Base-by-base conservation (phyloP, 2,329 filamentous ascomycete genomes). In the Fusarium sp. region DNA sequence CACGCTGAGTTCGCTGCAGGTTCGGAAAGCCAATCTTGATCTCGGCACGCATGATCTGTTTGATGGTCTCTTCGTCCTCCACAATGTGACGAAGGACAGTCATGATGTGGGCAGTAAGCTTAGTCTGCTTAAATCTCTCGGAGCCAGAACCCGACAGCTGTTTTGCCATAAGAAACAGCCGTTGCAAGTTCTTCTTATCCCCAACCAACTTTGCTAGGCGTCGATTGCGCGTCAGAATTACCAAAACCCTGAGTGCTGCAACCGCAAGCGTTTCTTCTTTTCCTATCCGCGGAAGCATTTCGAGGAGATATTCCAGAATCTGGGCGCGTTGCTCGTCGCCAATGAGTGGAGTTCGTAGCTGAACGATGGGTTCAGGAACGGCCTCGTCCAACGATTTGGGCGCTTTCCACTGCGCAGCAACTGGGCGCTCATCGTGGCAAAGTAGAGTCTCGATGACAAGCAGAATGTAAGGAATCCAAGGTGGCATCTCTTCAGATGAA, bases 81-180 rank as follows among this genome's bases (percentile, higher is more conserved):
- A 98, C 89, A 69, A 99, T 91, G 76, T 99, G 96, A 40, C 97
- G 91, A 43, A 99, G 83, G 53, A 98, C 91, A 14, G 95, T 87
- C 87, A 98, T 91, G 73, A 97, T 91, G 59, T 91, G 87, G 22
- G 84, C 79, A 5, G 84, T 82, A 39, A 88, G 80, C 54, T 82
- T 83, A 3, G 82, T 84, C 40, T 86, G 84, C 64, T 82, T 85
- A 11, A 99, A 86, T 56, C 91, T 91, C 56, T 92, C 88, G 31
- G 94, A 92, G 8, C 92, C 92, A 31, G 90, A 87, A 26, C 92
- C 92, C 21, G 93, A 91, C 62, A 98, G 88, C 78, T 98, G 95
- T 78, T 97, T 97, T 59, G 95, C 90, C 93, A 98, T 97, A 52
- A 98, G 88, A 79, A 99, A 98, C 22, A 99, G 84, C 28, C 94